phyloP scores from a whole-genome alignment of 805 yeast species.

The Candida easanensis region DNA sequence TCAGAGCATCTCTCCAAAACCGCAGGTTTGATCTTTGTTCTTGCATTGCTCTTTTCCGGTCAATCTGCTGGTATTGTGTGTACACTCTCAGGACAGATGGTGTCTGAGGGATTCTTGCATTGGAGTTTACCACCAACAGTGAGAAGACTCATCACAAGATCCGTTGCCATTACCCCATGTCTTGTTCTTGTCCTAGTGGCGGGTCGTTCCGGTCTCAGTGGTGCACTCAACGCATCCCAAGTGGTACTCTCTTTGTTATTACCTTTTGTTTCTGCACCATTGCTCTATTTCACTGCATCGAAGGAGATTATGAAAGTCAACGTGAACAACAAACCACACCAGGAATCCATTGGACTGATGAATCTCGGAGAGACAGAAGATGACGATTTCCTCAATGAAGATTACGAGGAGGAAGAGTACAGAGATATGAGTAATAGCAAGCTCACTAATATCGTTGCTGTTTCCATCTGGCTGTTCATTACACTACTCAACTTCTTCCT shows the following conservation, averaged over 20 bases:
- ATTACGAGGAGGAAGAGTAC: constrained; percentile 21
- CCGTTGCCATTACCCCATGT: constrained; percentile 85
- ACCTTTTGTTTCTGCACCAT: constrained; percentile 88
- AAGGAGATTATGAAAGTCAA: constrained; percentile 65
- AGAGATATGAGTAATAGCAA: constrained; percentile 42
- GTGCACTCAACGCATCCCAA: constrained; percentile 79
- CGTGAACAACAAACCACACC: constrained; percentile 17
- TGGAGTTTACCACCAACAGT: constrained; percentile 82
- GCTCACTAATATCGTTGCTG: constrained; percentile 49
- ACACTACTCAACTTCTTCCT: constrained; percentile 66
- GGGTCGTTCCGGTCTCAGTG: constrained; percentile 79
- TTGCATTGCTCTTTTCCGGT: constrained; percentile 82
- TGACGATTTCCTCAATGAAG: constrained; percentile 13
- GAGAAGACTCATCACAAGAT: constrained; percentile 77
- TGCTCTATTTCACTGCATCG: constrained; percentile 74
- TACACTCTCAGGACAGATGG: constrained; percentile 92
- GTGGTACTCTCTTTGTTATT: constrained; percentile 76
- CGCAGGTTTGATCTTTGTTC: constrained; percentile 81
- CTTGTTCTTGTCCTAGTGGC: constrained; percentile 66
- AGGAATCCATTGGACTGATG: constrained; percentile 20
- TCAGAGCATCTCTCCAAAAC: constrained; percentile 59
- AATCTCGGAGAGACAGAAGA: constrained; percentile 6
- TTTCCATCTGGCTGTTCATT: constrained; percentile 66
- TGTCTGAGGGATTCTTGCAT: constrained; percentile 82
- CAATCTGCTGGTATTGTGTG: constrained; percentile 96